These are phyloP conservation scores for Fusarium drepaniforme DNA, from an alignment of 2,329 filamentous ascomycete genomes.

Conservation along the genomic window DNA sequence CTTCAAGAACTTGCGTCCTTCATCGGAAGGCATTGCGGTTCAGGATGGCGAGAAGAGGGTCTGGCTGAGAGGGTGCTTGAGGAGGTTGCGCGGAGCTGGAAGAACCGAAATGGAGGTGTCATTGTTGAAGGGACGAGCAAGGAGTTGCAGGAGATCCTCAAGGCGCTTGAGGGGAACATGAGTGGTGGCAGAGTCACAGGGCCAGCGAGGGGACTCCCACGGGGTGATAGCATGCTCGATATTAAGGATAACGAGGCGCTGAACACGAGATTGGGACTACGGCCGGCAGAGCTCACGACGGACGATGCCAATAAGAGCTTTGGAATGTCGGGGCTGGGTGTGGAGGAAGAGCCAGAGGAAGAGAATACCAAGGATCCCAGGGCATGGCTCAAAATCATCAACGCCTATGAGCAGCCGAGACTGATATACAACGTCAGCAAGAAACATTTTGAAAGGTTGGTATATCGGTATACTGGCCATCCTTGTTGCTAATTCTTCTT, in stretches of 20 bases:
- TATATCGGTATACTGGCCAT: neutral
- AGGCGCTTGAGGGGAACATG: conserved; percentile 89
- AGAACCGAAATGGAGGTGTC: conserved; percentile 86
- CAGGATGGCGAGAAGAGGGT: conserved; percentile 96
- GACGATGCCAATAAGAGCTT: conserved; percentile 77
- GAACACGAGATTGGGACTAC: conserved; percentile 68
- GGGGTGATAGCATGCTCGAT: conserved; percentile 74
- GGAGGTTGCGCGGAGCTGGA: conserved; percentile 92
- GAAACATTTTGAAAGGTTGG: conserved; percentile 88
- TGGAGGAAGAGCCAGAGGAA: conserved; percentile 68
- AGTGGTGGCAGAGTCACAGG: conserved; percentile 79
- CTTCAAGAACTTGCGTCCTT: conserved; percentile 88
- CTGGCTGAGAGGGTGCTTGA: conserved; percentile 93
- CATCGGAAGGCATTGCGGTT: conserved; percentile 93
- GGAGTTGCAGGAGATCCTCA: conserved; percentile 84
- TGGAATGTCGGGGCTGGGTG: conserved; percentile 65
- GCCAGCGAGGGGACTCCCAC: conserved; percentile 62
- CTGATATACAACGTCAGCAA: conserved; percentile 82
- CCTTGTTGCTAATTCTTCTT: conserved; percentile 29
- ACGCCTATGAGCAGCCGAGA: conserved; percentile 87
- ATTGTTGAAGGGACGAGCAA: conserved; percentile 88
- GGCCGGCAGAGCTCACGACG: conserved; percentile 58
- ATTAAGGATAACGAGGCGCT: conserved; percentile 63
- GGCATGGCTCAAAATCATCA: conserved; percentile 86
- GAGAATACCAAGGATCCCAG: conserved; percentile 76